A percentile compares a stretch with the other conserved stretches of the same genome.
phyloP scores from a whole-genome alignment of 2,329 filamentous ascomycete genomes.

The Huntiella moniliformis region DNA sequence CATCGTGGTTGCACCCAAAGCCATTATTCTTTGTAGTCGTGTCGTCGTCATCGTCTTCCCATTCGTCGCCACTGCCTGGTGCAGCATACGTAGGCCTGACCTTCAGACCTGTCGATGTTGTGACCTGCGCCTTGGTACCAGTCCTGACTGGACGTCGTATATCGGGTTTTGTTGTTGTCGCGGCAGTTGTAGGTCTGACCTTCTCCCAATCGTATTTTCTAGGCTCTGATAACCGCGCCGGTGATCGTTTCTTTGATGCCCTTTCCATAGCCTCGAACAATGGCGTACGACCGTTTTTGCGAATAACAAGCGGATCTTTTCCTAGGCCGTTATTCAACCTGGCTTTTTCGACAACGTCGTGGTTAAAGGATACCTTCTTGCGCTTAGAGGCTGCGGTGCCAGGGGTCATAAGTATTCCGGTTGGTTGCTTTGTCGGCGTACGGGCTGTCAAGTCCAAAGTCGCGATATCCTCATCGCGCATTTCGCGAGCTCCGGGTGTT shows the following conservation, averaged over 20 bases:
- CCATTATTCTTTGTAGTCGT: conserved; percentile 19
- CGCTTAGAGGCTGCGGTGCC: conserved; percentile 40
- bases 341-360: conserved; percentile 31
- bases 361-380: conserved; percentile 47
- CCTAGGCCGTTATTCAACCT: conserved; percentile 18
- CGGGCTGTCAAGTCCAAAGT: conserved; percentile 14
- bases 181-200: too few species aligned
- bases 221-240: background rate
- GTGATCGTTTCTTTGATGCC: conserved; percentile 18
- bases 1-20: conserved; percentile 33
- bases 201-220: too few species aligned
- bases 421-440: conserved; percentile 29
- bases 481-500: conserved; percentile 17
- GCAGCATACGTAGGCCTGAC: conserved; percentile 11
- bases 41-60: conserved; percentile 32
- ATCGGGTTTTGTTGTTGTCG: too few species aligned
- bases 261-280: conserved; percentile 29
- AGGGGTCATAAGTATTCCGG: conserved; percentile 44
- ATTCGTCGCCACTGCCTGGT: conserved; percentile 24
- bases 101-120: too few species aligned
- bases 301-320: conserved; percentile 15
- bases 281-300: conserved; percentile 17
- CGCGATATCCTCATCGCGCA: conserved; percentile 18
- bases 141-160: too few species aligned
- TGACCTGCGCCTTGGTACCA: too few species aligned